These are phyloP conservation scores for Yamadazyma diospyri DNA, from an alignment of 1,139 yeast genomes.

Conservation along the genomic window DNA sequence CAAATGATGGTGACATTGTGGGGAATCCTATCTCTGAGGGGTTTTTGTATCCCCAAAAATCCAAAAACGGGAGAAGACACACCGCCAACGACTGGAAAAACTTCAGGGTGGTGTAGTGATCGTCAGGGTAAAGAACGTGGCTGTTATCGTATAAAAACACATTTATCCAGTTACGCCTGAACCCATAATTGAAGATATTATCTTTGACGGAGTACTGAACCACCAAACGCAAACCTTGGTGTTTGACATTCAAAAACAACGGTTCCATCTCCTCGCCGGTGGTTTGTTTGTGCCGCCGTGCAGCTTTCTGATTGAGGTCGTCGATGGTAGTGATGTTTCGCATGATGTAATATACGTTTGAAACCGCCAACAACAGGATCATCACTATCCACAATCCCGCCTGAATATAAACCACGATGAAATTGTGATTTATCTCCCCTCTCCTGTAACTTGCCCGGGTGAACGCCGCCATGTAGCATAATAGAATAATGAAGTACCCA, in stretches of 20 bases:
- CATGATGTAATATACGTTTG: conserved; percentile 36
- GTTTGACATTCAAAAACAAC: conserved; percentile 30
- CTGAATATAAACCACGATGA: conserved; percentile 38
- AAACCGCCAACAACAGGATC: conserved; percentile 31
- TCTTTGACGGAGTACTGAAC: conserved; percentile 26
- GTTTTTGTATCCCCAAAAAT: conserved; percentile 16
- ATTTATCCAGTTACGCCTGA: conserved; percentile 32
- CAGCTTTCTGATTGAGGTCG: conserved; percentile 26
- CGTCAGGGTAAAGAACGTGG: conserved; percentile 7
- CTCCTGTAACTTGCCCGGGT: conserved; percentile 23
- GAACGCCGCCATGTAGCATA: conserved; percentile 24
- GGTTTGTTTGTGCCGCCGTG: conserved; percentile 17
- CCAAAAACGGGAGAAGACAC: conserved; percentile 29
- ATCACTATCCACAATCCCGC: conserved; percentile 42
- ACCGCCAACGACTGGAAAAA: conserved; percentile 20
- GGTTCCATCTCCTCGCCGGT: conserved; percentile 23
- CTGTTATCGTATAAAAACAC: conserved; percentile 17
- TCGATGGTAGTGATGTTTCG: conserved; percentile 47
- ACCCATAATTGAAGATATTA: conserved; percentile 28
- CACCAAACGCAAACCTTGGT: conserved; percentile 24
- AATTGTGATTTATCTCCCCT: conserved; percentile 40
- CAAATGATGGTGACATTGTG: conserved; percentile 19
- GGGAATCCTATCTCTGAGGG: conserved; percentile 1
- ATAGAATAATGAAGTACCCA: conserved; percentile 25
- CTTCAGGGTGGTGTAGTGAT: conserved; percentile 10